phyloP scores from a whole-genome alignment of 2,329 filamentous ascomycete species.

The Alternaria hordeiaustralica region DNA sequence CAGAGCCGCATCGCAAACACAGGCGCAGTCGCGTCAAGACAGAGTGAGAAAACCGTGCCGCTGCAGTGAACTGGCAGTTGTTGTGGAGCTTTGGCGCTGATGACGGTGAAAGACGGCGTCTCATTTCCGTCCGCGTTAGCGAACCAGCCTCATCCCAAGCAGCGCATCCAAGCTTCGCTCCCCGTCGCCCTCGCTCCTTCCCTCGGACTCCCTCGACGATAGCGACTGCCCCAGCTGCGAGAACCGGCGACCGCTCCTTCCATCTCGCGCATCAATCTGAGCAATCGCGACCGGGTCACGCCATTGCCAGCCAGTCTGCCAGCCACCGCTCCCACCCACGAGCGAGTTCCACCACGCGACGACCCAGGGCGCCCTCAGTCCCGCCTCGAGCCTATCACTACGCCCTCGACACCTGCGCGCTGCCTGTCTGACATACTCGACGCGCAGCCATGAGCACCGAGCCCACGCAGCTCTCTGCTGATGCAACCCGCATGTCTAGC shows the following conservation, averaged over 20 bases:
- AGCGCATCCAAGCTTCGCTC: slow-evolving; percentile 31
- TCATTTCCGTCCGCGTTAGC: slow-evolving; percentile 48
- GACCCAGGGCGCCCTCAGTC: slow-evolving; percentile 5
- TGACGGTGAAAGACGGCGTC: slow-evolving; percentile 39
- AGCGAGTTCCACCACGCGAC: slow-evolving; percentile 19
- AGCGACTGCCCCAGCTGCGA: slow-evolving; percentile 25
- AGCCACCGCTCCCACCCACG: slow-evolving; percentile 19
- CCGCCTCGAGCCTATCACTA: slow-evolving; percentile 22
- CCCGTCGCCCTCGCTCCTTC: slow-evolving; percentile 28
- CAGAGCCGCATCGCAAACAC: slow-evolving; percentile 19
- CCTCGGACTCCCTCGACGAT: slow-evolving; percentile 29
- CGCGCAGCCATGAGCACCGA: slow-evolving; percentile 48
- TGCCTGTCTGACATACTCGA: slow-evolving; percentile 20
- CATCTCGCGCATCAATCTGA: slow-evolving; percentile 33
- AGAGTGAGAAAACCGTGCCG: slow-evolving; percentile 7
- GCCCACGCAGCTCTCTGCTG: slow-evolving; percentile 33
- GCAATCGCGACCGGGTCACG: slow-evolving; percentile 28
- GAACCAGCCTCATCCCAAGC: slow-evolving; percentile 46
- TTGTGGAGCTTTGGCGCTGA: slow-evolving; percentile 32
- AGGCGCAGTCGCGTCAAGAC: slow-evolving; percentile 11
- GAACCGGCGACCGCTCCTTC: slow-evolving; percentile 33
- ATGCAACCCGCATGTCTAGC: slow-evolving; percentile 34
- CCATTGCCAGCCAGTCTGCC: slow-evolving; percentile 24
- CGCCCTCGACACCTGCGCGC: slow-evolving; percentile 13
- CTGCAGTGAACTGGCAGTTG: slow-evolving; percentile 17